Evolutionary conservation across 139 green algal species (phyloP), one percentile per base, ranked within the genome.

Genomic region (Chlorokybus atmophyticus): DNA sequence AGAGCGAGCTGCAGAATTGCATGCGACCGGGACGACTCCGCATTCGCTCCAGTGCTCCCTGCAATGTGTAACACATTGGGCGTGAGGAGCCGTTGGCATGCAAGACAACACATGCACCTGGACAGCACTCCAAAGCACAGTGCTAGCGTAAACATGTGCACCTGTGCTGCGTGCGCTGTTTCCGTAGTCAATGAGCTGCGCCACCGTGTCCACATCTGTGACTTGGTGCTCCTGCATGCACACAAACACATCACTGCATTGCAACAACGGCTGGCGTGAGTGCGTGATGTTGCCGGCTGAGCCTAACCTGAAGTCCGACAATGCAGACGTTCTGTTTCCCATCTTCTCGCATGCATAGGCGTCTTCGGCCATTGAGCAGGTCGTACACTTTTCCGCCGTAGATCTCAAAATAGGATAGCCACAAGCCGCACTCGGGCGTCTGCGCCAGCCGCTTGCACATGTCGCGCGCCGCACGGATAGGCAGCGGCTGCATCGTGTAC

Each of bases 341-440:
- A 55, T 98, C 90, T 70, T 98, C 91, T 4, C 88, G 74, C 50
- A 94, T 88, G 32, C 83, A 81, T 27, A 97, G 80, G 62, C 86
- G 85, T 52, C 85, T 84, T 19, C 55, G 54, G n/a, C 64, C 29
- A 70, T 95, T 95, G 24, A 98, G 79, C 63, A 98, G 77, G 75
- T 98, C 91, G 59, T 85, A 96, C 27, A 94, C 62, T 73, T 94
- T 95, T 60, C 91, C 88, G 32, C 90, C 87, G 59, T 98, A 97
- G 67, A 97, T 96, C 72, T 97, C 89, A 66, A 94, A 97, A 72
- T 85, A 94, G 54, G 60, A 79, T 2, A 93, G 74, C 53, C 68
- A 84, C 23, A 93, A 69, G 29, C 59, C 63, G 8, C 83, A 40
- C 32, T 70, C 59, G n/a, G 55, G 28, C 14, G 26, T 29, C 23